Evolutionary conservation across 495 filamentous ascomycete genomes (phyloP).

Genomic region (Rostrohypoxylon terebratum): DNA sequence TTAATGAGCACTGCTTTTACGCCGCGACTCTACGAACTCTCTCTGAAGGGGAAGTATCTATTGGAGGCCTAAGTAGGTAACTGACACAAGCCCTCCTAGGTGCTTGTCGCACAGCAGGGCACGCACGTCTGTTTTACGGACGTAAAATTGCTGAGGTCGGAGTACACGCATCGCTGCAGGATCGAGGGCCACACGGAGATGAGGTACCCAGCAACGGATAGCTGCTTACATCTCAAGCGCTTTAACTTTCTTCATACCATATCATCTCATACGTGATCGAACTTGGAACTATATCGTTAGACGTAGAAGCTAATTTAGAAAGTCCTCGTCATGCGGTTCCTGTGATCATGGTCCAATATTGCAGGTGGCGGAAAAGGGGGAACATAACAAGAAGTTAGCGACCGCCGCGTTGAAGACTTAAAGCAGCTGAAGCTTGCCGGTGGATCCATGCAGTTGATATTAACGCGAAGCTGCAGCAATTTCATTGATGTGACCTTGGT

Average conservation of each 20-base stretch:
- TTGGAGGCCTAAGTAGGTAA: constrained; percentile 1
- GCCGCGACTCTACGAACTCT: neutral
- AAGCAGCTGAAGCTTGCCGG: constrained; percentile 4
- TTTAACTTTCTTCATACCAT: constrained; percentile 17
- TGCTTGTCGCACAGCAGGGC: constrained; percentile 43
- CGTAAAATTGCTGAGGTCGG: constrained; percentile 48
- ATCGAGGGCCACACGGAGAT: constrained; percentile 54
- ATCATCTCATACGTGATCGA: neutral
- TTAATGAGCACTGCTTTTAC: neutral
- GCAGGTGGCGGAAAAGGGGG: constrained; percentile 10
- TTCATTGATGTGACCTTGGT: constrained; percentile 5
- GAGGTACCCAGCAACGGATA: constrained; percentile 51
- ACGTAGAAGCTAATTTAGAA: neutral
- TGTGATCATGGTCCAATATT: constrained; percentile 5
- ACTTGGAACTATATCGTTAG: constrained; percentile 3
- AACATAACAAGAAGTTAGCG: constrained; percentile 2
- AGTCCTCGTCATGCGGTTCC: neutral
- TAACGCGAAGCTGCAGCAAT: constrained; percentile 26
- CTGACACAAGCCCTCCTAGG: constrained; percentile 29
- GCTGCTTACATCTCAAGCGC: constrained; percentile 42
- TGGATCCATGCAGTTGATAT: constrained; percentile 36
- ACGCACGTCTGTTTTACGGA: constrained; percentile 48
- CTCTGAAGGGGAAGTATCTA: constrained; percentile 5
- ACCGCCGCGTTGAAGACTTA: constrained; percentile 1
- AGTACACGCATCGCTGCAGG: constrained; percentile 52